Evolutionary conservation across 352 stramenopile species (phyloP), one percentile per base, ranked within the genome.

Genomic region (Plasmopara muralis): DNA sequence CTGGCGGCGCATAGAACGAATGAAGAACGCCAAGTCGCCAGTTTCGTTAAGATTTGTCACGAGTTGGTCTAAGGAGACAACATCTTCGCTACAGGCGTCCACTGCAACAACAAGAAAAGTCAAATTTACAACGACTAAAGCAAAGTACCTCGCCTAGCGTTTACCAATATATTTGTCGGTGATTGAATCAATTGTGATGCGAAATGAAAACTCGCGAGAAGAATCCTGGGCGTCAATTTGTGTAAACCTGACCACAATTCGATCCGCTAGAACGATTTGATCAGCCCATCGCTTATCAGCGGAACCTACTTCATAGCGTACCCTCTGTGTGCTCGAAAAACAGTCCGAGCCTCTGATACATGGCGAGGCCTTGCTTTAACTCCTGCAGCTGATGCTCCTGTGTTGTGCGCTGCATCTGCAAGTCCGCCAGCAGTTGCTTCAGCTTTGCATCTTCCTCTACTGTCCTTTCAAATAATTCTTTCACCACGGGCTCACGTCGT

Each of bases 1-100:
- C 56, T 85, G 59, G 34, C 76, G 77, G 1, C 82, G 79, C 79
- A 93, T 93, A 33, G 74, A 73, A 38, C 77, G 79, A 20, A 93
- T 78, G 54, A 93, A 87, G 18, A 71, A 64, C 37, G 82, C 78
- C 43, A 93, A 72, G 57, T 93, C 76, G 31, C 76, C 72, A 13
- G 54, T 70, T 37, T 63, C 47, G 61, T 90, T 93, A 10, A 93
- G 75, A 44, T 77, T 56, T 16, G 67, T 62, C 47, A 87, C 67
- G 14, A 90, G 40, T n/a, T 69, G 50, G 14, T 70, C 64, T 16
- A 88, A 46, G 12, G 53, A 61, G 4, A 62, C 37, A n/a, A 93
- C 66, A 4, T 64, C 43, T 43, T 83, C 74, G 28, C 72, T 72
- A 51, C 82, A 90, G 1, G 76, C 50, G 49, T 87, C 74, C 31